Evolutionary conservation across 495 filamentous ascomycete genomes (phyloP), one percentile per base, ranked within the genome.

Genomic region (Podospora pseudocomata): DNA sequence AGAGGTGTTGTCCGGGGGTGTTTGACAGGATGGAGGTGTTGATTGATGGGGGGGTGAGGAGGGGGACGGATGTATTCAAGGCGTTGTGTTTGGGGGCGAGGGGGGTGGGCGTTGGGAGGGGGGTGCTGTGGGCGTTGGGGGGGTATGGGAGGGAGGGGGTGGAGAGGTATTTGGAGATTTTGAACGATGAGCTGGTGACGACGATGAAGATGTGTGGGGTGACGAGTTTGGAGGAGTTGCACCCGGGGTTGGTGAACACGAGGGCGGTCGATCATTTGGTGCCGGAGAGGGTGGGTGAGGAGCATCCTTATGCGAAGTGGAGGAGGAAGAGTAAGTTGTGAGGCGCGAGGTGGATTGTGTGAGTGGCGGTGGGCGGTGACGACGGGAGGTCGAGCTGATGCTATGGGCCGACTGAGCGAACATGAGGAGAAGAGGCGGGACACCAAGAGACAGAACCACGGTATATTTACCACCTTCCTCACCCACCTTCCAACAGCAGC

Each of bases 201-300:
- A 88, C 91, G 5, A 94, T 95, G 91, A 85, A 87, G 53, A 88
- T 92, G 79, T 88, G 85, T 68, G 92, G 91, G 3, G 85, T 95
- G 44, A 92, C 89, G 28, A 82, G 88, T 65, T 79, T 94, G 7
- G 83, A 86, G n/a, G 82, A 92, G 78, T 85, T 88, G 9, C 85
- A 89, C 71, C 89, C 91, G 1, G 89, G 89, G 15, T 70, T 91
- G 57, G 77, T 92, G 61, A 88, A 92, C 75, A 92, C 91, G 6
- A 79, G 80, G 6, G 88, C 86, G 66, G 80, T 93, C n/a, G 91
- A 94, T 71, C 86, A 89, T 72, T 75, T 92, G 27, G 81, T 92
- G 53, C 87, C 90, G 26, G 77, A 74, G 19, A 77, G 78, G 18
- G 19, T 64, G 4, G 60, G 49, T 13, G 84, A 83, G 44, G 81